Evolutionary conservation across 805 yeast species (phyloP).

Genomic region (Vanderwaltozyma yarrowii): DNA sequence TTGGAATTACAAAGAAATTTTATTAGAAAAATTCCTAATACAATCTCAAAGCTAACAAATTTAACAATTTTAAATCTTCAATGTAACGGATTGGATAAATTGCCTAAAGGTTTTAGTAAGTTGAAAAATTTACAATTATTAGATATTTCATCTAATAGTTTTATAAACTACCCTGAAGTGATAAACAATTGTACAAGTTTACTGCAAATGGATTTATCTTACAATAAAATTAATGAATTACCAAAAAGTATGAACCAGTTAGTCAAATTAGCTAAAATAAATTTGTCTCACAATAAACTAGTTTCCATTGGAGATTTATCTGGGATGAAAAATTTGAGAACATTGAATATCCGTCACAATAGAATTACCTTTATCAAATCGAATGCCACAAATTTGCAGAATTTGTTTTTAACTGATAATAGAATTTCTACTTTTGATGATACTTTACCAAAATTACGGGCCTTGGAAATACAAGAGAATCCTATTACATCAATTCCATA

Average conservation of each 20-base stretch:
- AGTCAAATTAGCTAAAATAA: conserved; percentile 53
- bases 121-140: conserved; percentile 46
- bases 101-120: conserved; percentile 54
- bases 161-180: conserved; percentile 53
- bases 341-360: conserved; percentile 73
- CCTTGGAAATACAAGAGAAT: conserved; percentile 67
- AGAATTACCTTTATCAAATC: conserved; percentile 34
- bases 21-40: conserved; percentile 49
- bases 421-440: conserved; percentile 61
- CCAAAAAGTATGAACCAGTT: conserved; percentile 56
- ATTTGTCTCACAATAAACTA: conserved; percentile 64
- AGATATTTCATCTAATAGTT: conserved; percentile 72
- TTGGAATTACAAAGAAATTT: conserved; percentile 74
- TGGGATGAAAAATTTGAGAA: conserved; percentile 45
- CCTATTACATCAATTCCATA: conserved; percentile 51
- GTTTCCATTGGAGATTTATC: conserved; percentile 34
- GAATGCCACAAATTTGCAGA: conserved; percentile 50
- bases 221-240: conserved; percentile 54
- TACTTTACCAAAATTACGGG: conserved; percentile 49
- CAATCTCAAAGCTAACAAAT: conserved; percentile 43
- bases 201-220: conserved; percentile 66
- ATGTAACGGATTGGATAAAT: conserved; percentile 56
- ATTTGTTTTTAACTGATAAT: conserved; percentile 66
- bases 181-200: conserved; percentile 50
- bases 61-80: conserved; percentile 55